These are phyloP conservation scores for Athelia sp. DNA, from an alignment of 1,284 basidiomycete genomes.

Conservation along the genomic window DNA sequence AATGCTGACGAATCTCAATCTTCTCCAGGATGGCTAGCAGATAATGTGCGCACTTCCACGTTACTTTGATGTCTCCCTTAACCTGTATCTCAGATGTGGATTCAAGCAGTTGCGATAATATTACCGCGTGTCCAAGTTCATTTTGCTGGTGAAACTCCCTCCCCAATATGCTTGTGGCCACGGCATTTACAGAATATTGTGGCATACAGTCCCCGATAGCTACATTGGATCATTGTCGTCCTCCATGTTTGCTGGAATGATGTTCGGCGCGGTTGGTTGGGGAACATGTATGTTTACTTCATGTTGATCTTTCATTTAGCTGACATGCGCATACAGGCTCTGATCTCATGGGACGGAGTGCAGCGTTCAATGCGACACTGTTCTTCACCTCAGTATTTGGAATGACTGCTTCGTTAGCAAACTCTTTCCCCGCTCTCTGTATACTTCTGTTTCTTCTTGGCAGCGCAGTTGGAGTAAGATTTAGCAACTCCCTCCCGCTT, in stretches of 20 bases:
- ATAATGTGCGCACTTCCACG: constrained; percentile 56
- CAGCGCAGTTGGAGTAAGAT: constrained; percentile 80
- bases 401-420: constrained; percentile 72
- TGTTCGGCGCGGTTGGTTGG: constrained; percentile 92
- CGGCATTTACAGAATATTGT: not conserved
- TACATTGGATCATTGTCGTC: constrained; percentile 76
- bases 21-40: constrained; percentile 72
- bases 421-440: constrained; percentile 73
- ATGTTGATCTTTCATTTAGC: constrained; percentile 6
- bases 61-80: constrained; percentile 16
- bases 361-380: constrained; percentile 91
- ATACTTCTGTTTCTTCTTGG: constrained; percentile 83
- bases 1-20: not conserved
- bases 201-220: constrained; percentile 56
- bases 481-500: not conserved
- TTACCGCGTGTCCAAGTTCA: constrained; percentile 90
- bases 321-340: constrained; percentile 38
- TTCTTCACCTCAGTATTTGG: constrained; percentile 91
- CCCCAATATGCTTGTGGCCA: not conserved
- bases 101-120: constrained; percentile 85
- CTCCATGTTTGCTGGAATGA: constrained; percentile 90
- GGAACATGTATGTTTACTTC: constrained; percentile 62
- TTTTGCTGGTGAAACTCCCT: constrained; percentile 53
- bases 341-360: constrained; percentile 79
- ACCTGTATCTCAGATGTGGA: constrained; percentile 71